Evolutionary conservation across 1,284 basidiomycete genomes (phyloP).

Genomic region (Vanrija sp.): DNA sequence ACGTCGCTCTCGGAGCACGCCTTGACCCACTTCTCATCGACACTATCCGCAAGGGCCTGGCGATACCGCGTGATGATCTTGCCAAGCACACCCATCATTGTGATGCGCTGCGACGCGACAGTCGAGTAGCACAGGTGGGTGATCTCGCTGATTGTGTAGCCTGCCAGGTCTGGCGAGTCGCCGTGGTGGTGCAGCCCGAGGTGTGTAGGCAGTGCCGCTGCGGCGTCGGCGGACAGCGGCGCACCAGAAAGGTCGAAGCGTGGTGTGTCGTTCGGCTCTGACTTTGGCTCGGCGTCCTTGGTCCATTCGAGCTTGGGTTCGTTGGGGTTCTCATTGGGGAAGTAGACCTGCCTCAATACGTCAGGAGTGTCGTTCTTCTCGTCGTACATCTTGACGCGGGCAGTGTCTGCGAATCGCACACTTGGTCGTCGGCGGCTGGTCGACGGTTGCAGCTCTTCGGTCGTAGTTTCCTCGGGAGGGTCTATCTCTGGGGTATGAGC

Average conservation of each 20-base stretch:
- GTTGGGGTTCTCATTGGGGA: slow-evolving; percentile 62
- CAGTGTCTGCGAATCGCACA: slow-evolving; percentile 9
- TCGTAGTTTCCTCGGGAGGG: background rate
- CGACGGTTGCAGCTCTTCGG: too few species aligned
- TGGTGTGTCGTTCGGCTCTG: slow-evolving; percentile 9
- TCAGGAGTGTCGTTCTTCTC: slow-evolving; percentile 61
- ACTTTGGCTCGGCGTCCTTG: slow-evolving; percentile 2
- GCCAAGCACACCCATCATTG: slow-evolving; percentile 71
- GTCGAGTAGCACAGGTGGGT: slow-evolving; percentile 75
- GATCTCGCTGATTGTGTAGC: slow-evolving; percentile 86
- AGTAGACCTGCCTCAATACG: slow-evolving; percentile 65
- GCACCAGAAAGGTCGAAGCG: slow-evolving; percentile 72
- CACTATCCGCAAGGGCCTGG: slow-evolving; percentile 18
- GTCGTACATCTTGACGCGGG: slow-evolving; percentile 16
- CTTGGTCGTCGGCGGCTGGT: background rate
- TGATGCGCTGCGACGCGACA: slow-evolving; percentile 75
- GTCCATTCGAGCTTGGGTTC: slow-evolving; percentile 72
- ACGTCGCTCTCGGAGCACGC: slow-evolving; percentile 9
- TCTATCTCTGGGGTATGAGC: background rate
- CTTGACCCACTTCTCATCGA: slow-evolving; percentile 5
- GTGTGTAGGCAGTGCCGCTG: slow-evolving; percentile 61
- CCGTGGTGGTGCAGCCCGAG: slow-evolving; percentile 85
- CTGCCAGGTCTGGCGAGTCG: slow-evolving; percentile 69
- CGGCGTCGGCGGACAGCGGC: slow-evolving; percentile 55
- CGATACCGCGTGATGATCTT: slow-evolving; percentile 52